A percentile compares a stretch with the other conserved stretches of the same genome.
Conservation (phyloP, 352 stramenopile species). For the Aphanomyces stellatus region DNA sequence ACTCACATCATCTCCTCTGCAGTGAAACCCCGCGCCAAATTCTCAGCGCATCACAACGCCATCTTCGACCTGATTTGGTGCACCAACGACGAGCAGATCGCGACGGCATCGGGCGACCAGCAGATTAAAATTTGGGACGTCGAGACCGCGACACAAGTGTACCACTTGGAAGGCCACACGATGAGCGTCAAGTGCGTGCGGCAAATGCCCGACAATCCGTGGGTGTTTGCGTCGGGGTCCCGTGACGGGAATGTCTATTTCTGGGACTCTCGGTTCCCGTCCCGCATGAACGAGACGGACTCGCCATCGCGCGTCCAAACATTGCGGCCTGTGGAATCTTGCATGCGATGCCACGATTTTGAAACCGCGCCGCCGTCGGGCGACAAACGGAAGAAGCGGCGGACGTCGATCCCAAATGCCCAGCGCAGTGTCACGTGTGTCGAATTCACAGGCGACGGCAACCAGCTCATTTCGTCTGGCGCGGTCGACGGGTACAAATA, state of each 20-base stretch:
- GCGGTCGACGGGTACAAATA: constrained; percentile 35
- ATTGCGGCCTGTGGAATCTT: background rate
- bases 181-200: constrained; percentile 77
- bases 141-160: constrained; percentile 29
- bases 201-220: constrained; percentile 26
- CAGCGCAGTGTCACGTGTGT: constrained; percentile 61
- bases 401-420: constrained; percentile 16
- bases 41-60: constrained; percentile 52
- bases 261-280: constrained; percentile 35
- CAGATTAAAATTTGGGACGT: constrained; percentile 47
- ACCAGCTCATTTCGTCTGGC: constrained; percentile 46
- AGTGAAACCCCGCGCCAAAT: constrained; percentile 21
- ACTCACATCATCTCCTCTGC: background rate
- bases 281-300: background rate
- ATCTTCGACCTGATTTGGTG: constrained; percentile 66
- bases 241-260: constrained; percentile 54
- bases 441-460: constrained; percentile 37
- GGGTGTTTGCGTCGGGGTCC: constrained; percentile 46
- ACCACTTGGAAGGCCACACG: constrained; percentile 35
- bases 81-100: constrained; percentile 33
- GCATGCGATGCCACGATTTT: constrained; percentile 10
- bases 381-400: constrained; percentile 27
- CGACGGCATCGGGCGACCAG: constrained; percentile 52
- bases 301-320: background rate
- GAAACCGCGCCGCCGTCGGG: constrained; percentile 21